These are phyloP conservation scores for Lactarius pseudohatsudake DNA, from an alignment of 768 basidiomycete species.

Conservation along the genomic window DNA sequence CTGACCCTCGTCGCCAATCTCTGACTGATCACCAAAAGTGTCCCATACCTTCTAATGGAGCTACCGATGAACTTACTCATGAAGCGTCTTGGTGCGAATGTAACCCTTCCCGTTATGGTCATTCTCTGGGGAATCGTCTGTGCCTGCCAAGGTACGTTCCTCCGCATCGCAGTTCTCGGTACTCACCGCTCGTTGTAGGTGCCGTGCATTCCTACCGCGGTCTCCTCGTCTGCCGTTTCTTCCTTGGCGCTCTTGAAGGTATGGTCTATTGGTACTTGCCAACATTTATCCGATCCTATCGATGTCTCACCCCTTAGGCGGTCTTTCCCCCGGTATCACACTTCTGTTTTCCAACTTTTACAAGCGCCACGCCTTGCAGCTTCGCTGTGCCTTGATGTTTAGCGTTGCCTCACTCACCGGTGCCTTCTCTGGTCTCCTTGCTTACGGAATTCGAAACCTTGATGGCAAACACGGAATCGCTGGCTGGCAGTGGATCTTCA, in stretches of 20 bases:
- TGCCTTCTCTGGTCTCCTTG: slow-evolving; percentile 63
- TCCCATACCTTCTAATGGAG: slow-evolving; percentile 33
- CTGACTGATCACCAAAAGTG: slow-evolving; percentile 30
- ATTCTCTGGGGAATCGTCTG: slow-evolving; percentile 63
- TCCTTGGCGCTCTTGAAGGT: slow-evolving; percentile 60
- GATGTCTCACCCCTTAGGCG: slow-evolving; percentile 21
- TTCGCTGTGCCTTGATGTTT: slow-evolving; percentile 44
- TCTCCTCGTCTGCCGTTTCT: slow-evolving; percentile 47
- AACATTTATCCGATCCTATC: neutral
- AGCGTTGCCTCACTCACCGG: slow-evolving; percentile 48
- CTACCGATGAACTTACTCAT: slow-evolving; percentile 33
- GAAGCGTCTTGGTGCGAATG: slow-evolving; percentile 53
- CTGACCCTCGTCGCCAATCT: neutral
- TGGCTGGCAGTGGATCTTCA: slow-evolving; percentile 70
- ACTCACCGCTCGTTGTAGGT: slow-evolving; percentile 34
- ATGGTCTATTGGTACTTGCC: slow-evolving; percentile 20
- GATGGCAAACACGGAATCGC: slow-evolving; percentile 50
- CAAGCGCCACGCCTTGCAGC: slow-evolving; percentile 32
- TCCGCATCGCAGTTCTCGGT: neutral
- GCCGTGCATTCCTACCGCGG: slow-evolving; percentile 52
- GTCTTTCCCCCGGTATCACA: slow-evolving; percentile 46
- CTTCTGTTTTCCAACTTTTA: slow-evolving; percentile 35
- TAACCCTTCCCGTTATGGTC: slow-evolving; percentile 59
- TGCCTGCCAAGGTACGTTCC: slow-evolving; percentile 52
- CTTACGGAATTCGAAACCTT: slow-evolving; percentile 56